These are phyloP conservation scores for Arthroderma sp. DNA, from an alignment of 2,329 filamentous ascomycete genomes.

Conservation along the genomic window DNA sequence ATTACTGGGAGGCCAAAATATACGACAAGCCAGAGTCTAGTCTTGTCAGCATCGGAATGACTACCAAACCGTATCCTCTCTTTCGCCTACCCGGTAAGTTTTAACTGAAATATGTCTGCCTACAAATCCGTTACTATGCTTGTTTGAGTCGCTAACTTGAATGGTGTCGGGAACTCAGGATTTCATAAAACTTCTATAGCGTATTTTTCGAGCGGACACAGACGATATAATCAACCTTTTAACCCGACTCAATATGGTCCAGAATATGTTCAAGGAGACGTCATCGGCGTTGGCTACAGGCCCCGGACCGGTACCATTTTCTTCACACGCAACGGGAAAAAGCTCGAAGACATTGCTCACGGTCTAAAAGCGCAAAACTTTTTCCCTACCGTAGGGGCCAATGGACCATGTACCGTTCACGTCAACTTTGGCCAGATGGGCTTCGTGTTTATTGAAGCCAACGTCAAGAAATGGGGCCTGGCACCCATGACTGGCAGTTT, in stretches of 20 bases:
- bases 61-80: conserved; percentile 91
- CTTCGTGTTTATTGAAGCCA: conserved; percentile 97
- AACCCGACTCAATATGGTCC: conserved; percentile 66
- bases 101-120: background rate
- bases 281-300: conserved; percentile 88
- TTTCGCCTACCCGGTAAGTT: conserved; percentile 79
- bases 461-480: conserved; percentile 98
- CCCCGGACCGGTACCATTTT: conserved; percentile 91
- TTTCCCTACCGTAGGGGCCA: conserved; percentile 93
- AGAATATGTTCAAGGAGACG: conserved; percentile 79
- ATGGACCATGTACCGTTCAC: conserved; percentile 81
- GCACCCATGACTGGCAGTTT: conserved; percentile 92
- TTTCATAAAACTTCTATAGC: conserved; percentile 88
- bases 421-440: conserved; percentile 97
- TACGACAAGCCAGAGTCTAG: conserved; percentile 92
- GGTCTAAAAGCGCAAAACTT: conserved; percentile 92
- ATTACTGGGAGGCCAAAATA: conserved; percentile 98
- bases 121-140: no score
- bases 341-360: conserved; percentile 85
- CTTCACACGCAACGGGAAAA: conserved; percentile 94
- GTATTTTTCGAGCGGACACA: conserved; percentile 75
- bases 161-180: conserved; percentile 36
- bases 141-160: conserved; percentile 5
- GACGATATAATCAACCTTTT: conserved; percentile 90
- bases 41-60: conserved; percentile 79